phyloP scores from a whole-genome alignment of 139 green algal genomes.

The Tetradesmus lagerheimii region DNA sequence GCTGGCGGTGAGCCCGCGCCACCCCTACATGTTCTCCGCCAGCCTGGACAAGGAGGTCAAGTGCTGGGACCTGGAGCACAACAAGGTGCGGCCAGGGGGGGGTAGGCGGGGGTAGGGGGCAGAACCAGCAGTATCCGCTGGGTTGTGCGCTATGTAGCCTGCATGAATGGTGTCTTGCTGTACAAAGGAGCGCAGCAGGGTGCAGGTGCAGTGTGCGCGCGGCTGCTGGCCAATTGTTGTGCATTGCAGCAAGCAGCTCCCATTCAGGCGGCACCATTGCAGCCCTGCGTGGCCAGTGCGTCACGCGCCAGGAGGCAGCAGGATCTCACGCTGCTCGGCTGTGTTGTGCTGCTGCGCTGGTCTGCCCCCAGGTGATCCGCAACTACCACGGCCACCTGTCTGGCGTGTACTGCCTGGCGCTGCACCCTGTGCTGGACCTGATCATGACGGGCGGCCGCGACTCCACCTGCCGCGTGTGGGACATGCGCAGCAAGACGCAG shows the following conservation, averaged over 20 bases:
- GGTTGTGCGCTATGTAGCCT: too few relatives aligned
- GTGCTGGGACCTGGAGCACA: constrained; percentile 99
- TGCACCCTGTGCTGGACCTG: constrained; percentile 97
- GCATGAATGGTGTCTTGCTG: too few relatives aligned
- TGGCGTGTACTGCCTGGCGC: constrained; percentile 96
- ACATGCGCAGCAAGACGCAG: constrained; percentile 97
- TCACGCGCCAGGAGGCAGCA: too few relatives aligned
- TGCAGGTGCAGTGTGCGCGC: too few relatives aligned
- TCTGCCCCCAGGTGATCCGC: constrained; percentile 88
- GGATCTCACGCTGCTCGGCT: too few relatives aligned
- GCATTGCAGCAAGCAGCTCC: too few relatives aligned
- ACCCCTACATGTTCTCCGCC: constrained; percentile 99
- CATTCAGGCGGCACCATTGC: too few relatives aligned
- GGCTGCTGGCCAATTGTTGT: too few relatives aligned
- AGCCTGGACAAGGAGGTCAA: constrained; percentile 99
- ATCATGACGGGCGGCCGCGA: constrained; percentile 95
- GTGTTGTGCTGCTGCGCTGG: too few relatives aligned
- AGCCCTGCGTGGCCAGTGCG: too few relatives aligned
- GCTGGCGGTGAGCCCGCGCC: constrained; percentile 84
- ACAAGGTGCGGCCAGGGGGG: constrained; percentile 83
- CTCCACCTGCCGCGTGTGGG: constrained; percentile 95
- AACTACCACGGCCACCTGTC: constrained; percentile 99
- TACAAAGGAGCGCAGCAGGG: too few relatives aligned
- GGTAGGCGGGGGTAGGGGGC: neutral
- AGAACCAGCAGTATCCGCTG: too few relatives aligned